Evolutionary conservation across 371 early-diverging fungal species (phyloP), one percentile per base, ranked within the genome.

Genomic region (Paramicrosporidium saccamoebae): DNA sequence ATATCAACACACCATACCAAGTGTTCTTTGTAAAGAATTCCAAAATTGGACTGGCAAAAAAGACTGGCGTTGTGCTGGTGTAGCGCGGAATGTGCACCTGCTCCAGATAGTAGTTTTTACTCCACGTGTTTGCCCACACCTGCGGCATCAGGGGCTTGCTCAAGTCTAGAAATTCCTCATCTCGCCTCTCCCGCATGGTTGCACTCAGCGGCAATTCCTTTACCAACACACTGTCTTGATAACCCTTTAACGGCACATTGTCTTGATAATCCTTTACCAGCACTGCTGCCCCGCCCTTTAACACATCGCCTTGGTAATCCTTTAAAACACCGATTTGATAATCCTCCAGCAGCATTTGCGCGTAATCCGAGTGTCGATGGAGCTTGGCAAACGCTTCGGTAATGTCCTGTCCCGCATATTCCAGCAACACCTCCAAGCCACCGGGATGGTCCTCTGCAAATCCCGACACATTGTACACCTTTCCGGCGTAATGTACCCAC

Each of bases 61-160:
- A 86, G 27, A 79, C 51, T 16, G 56, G 52, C 1, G 82, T 75
- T 10, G 51, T 35, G 12, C 59, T 50, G 23, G 62, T 28, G 33
- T 79, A 67, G 13, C 72, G 64, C 6, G 88, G 79, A 19, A 61
- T 64, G 39, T 86, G 88, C 10, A 86, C 71, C 37, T 79, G 75
- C 24, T 66, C 46, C 23, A 86, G 37, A 32, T 86, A 86, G 24
- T 63, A 64, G 10, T 58, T 63, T 38, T 64, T 73, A 3, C 59
- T 47, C 20, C 58, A 78, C 20, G 46, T 52, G 20, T 46, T 40
- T 16, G 37, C 38, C 36, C 61, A 50, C 48, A 86, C 60, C 41
- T 86, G 84, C 23, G 47, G 43, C 11, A 84, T 52, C 30, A 86
- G 44, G 3, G 88, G 75, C 31, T 63, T 54, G 31, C 40, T 39